Conservation (phyloP, 495 filamentous ascomycete species). For the Paragyromitra xinjiangensis region DNA sequence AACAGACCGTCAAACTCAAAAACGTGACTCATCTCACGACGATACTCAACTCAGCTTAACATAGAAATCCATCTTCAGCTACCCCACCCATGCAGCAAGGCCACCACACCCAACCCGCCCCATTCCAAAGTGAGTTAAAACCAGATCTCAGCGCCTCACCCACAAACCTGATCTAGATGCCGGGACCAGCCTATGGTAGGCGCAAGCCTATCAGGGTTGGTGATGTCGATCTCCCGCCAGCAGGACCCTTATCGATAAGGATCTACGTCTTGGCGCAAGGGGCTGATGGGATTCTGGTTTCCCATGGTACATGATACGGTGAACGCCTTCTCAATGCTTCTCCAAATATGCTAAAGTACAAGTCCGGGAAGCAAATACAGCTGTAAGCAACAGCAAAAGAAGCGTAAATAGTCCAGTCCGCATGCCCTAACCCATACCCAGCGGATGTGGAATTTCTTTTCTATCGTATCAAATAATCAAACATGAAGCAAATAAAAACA, state of each 20-base stretch:
- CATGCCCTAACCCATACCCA: background rate
- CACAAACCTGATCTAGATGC: background rate
- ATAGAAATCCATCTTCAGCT: too few species aligned
- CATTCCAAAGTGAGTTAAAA: too few species aligned
- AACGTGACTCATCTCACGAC: too few species aligned
- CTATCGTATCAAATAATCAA: conserved; percentile 7
- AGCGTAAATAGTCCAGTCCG: background rate
- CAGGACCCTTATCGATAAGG: background rate
- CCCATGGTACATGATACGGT: too few species aligned
- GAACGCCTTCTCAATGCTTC: background rate
- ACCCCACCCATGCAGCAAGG: too few species aligned
- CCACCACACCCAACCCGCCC: too few species aligned
- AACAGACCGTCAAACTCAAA: too few species aligned
- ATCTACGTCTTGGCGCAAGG: background rate
- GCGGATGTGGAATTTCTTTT: background rate
- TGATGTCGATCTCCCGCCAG: background rate
- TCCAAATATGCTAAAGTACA: background rate
- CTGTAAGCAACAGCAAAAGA: background rate
- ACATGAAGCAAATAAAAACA: conserved; percentile 7
- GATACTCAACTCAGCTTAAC: too few species aligned
- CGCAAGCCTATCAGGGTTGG: background rate
- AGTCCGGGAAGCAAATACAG: background rate
- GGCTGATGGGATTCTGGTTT: too few species aligned
- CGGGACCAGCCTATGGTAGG: background rate
- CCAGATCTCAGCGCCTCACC: too few species aligned